These are phyloP conservation scores for Rhizopogon vulgaris DNA, from an alignment of 768 basidiomycete genomes.

Conservation along the genomic window DNA sequence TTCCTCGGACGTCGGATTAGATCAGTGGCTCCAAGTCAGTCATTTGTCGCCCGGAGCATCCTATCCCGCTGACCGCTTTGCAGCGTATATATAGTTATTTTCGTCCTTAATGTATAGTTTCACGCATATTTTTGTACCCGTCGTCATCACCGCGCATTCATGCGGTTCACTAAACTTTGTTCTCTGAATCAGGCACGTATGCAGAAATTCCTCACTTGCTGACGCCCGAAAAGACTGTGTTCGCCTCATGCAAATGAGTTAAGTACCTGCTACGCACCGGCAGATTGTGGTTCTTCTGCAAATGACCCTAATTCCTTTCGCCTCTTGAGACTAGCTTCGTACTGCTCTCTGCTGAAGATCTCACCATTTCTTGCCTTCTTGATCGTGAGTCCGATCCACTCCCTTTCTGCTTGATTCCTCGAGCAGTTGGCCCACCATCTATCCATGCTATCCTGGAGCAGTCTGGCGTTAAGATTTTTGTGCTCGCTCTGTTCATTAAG, in stretches of 20 bases:
- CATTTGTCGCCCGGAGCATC: background rate
- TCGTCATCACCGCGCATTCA: background rate
- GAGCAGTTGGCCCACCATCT: conserved; percentile 75
- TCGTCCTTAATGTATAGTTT: background rate
- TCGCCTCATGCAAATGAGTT: background rate
- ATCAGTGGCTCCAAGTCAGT: background rate
- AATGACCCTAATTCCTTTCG: conserved; percentile 33
- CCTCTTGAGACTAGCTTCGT: conserved; percentile 41
- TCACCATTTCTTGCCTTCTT: conserved; percentile 39
- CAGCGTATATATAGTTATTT: conserved; percentile 1
- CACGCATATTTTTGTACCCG: background rate
- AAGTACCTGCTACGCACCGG: background rate
- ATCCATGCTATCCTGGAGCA: conserved; percentile 61
- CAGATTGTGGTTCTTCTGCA: conserved; percentile 9
- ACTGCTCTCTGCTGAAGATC: conserved; percentile 53
- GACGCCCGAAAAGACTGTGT: background rate
- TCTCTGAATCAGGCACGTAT: background rate
- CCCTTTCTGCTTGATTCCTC: conserved; percentile 52
- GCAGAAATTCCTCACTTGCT: background rate
- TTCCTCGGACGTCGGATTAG: background rate
- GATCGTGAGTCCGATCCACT: conserved; percentile 48
- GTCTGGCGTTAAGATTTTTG: conserved; percentile 41
- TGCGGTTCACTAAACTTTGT: background rate
- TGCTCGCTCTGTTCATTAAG: conserved; percentile 64
- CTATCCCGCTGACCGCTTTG: background rate